phyloP scores from a whole-genome alignment of 768 basidiomycete species.

The Hortiboletus flavorubellus region DNA sequence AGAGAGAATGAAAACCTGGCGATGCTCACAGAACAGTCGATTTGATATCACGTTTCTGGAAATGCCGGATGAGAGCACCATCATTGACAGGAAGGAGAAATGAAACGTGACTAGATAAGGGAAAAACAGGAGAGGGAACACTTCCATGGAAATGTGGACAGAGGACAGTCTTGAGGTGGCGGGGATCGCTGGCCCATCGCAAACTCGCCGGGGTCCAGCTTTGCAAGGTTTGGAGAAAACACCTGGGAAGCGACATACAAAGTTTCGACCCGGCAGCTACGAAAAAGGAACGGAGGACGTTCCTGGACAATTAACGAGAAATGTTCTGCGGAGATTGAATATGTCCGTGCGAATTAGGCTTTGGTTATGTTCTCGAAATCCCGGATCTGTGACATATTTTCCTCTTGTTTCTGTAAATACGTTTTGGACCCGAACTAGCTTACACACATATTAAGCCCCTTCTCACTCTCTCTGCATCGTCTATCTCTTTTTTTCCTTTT shows the following conservation, averaged over 20 bases:
- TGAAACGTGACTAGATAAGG: slow-evolving; percentile 23
- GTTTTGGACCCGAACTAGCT: slow-evolving; percentile 36
- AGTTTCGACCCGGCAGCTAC: slow-evolving; percentile 17
- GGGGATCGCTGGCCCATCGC: background rate
- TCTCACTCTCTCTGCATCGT: slow-evolving; percentile 13
- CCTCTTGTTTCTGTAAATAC: slow-evolving; percentile 39
- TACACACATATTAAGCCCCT: slow-evolving; percentile 34
- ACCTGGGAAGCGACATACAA: slow-evolving; percentile 15
- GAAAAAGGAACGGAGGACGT: slow-evolving; percentile 27
- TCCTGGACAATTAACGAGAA: slow-evolving; percentile 31
- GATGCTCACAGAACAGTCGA: slow-evolving; percentile 31
- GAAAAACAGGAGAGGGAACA: slow-evolving; percentile 2
- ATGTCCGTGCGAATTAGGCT: slow-evolving; percentile 32
- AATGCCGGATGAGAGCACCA: slow-evolving; percentile 18
- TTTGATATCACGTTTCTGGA: slow-evolving; percentile 34
- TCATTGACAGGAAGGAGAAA: slow-evolving; percentile 1
- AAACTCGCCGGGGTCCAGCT: background rate
- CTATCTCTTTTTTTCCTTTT: slow-evolving; percentile 8
- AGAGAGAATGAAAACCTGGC: slow-evolving; percentile 26
- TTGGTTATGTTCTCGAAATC: slow-evolving; percentile 40
- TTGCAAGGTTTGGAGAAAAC: background rate
- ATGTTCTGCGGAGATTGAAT: slow-evolving; percentile 34
- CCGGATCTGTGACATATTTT: slow-evolving; percentile 41
- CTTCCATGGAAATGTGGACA: slow-evolving; percentile 22
- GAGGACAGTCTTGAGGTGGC: background rate